A percentile compares a stretch with the other conserved stretches of the same genome.
Conservation (phyloP, 768 basidiomycete genomes). For the Serendipita vermifera region DNA sequence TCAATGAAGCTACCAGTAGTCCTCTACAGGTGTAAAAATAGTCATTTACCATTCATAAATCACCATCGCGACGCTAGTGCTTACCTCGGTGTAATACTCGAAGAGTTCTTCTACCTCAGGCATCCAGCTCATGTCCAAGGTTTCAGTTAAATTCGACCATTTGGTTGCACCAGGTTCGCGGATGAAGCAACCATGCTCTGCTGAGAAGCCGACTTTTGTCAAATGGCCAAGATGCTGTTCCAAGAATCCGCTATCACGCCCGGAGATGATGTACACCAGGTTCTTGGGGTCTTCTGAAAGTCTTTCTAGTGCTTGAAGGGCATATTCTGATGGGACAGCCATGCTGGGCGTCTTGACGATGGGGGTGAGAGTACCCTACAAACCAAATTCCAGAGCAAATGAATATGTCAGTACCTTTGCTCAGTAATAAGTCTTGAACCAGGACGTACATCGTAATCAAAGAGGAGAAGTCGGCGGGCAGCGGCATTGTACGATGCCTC, state of each 20-base stretch:
- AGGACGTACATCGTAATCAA: conserved; percentile 81
- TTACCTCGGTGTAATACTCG: conserved; percentile 84
- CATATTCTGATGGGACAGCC: conserved; percentile 64
- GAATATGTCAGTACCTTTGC: conserved; percentile 7
- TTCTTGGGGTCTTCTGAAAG: conserved; percentile 75
- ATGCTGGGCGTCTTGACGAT: conserved; percentile 90
- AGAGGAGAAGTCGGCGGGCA: conserved; percentile 76
- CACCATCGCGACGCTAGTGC: conserved; percentile 12
- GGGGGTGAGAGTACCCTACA: conserved; percentile 85
- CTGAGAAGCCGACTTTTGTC: conserved; percentile 71
- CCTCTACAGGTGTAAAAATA: conserved; percentile 30
- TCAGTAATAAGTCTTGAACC: neutral
- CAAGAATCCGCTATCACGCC: conserved; percentile 85
- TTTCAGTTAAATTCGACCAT: conserved; percentile 89
- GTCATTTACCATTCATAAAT: neutral
- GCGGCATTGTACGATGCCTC: conserved; percentile 50
- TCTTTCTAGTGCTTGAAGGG: conserved; percentile 58
- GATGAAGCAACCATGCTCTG: conserved; percentile 93
- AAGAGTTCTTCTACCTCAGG: conserved; percentile 90
- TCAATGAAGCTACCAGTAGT: conserved; percentile 96
- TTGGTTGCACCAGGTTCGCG: conserved; percentile 45
- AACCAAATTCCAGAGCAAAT: neutral
- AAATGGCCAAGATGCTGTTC: conserved; percentile 85
- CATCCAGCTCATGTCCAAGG: conserved; percentile 97
- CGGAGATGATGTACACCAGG: conserved; percentile 93